Percentiles rank a stretch among this genome's conserved stretches.
These are phyloP conservation scores for Cichorium intybus DNA, from an alignment of 140 eudicot species.

Conservation along the genomic window DNA sequence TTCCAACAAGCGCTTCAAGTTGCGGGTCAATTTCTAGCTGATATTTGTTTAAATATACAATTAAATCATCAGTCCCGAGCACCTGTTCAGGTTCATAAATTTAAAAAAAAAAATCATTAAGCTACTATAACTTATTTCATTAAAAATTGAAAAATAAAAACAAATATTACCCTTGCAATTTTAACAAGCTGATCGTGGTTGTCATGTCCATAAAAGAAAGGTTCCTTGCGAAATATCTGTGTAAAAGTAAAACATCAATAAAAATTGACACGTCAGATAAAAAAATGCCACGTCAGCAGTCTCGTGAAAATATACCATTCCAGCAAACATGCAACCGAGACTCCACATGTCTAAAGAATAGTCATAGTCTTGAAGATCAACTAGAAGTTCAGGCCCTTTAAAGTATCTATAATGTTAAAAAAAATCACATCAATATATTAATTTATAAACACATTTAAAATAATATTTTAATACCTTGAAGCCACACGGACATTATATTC, in stretches of 20 bases:
- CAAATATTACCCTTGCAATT: slow-evolving; percentile 72
- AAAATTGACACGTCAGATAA: background rate
- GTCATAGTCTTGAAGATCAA: slow-evolving; percentile 88
- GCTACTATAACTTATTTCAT: background rate
- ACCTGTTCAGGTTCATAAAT: slow-evolving; percentile 43
- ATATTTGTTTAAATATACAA: slow-evolving; percentile 89
- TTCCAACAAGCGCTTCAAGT: slow-evolving; percentile 97
- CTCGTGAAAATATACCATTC: slow-evolving; percentile 53
- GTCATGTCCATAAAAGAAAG: slow-evolving; percentile 96
- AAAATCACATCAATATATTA: background rate
- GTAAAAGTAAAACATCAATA: slow-evolving; percentile 6
- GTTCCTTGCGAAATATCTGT: slow-evolving; percentile 93
- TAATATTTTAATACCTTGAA: too few relatives aligned
- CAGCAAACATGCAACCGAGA: slow-evolving; percentile 97
- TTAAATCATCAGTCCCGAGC: slow-evolving; percentile 96
- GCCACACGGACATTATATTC: slow-evolving; percentile 94
- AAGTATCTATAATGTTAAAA: slow-evolving; percentile 52
- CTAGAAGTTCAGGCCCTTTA: slow-evolving; percentile 91
- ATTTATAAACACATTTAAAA: too few relatives aligned
- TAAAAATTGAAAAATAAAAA: background rate
- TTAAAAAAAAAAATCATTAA: background rate
- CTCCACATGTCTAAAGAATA: slow-evolving; percentile 97
- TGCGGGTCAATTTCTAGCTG: slow-evolving; percentile 93
- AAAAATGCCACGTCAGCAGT: background rate
- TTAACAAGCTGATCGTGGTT: slow-evolving; percentile 93